A percentile compares a stretch with the other conserved stretches of the same genome.
These are phyloP conservation scores for Backusella parvicylindrica DNA, from an alignment of 192 early-diverging fungal genomes.

Conservation along the genomic window DNA sequence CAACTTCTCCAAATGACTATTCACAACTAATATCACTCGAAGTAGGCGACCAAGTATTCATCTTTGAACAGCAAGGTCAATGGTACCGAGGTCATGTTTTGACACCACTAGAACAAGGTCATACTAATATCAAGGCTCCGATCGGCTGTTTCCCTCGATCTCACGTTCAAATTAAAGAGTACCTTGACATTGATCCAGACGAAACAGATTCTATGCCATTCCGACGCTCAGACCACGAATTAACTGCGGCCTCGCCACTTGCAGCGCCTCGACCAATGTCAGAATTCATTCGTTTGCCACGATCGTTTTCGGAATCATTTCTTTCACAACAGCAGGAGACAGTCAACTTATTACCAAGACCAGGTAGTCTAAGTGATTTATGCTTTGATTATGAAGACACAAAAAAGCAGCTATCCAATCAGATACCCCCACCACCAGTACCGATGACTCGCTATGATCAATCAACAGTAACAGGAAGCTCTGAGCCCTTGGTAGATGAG, in stretches of 20 bases:
- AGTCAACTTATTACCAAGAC: not conserved
- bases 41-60: constrained; percentile 56
- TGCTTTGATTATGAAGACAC: not conserved
- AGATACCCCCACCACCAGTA: constrained; percentile 31
- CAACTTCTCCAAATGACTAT: constrained; percentile 6
- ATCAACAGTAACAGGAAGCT: constrained; percentile 48
- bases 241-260: not conserved
- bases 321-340: not conserved
- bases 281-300: not conserved
- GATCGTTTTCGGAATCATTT: constrained; percentile 14
- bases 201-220: not conserved
- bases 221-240: not conserved
- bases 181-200: constrained; percentile 29
- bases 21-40: constrained; percentile 26
- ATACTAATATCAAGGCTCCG: constrained; percentile 35
- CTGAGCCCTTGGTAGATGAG: constrained; percentile 65
- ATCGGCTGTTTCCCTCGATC: constrained; percentile 53
- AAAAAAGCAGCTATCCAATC: not conserved
- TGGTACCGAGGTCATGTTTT: constrained; percentile 66
- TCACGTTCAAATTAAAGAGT: constrained; percentile 50
- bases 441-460: constrained; percentile 43
- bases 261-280: not conserved
- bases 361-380: constrained; percentile 11
- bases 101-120: constrained; percentile 34
- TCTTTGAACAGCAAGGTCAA: constrained; percentile 52